Evolutionary conservation across 2,329 filamentous ascomycete genomes (phyloP), one percentile per base, ranked within the genome.

Genomic region (Fonsecaea monophora): DNA sequence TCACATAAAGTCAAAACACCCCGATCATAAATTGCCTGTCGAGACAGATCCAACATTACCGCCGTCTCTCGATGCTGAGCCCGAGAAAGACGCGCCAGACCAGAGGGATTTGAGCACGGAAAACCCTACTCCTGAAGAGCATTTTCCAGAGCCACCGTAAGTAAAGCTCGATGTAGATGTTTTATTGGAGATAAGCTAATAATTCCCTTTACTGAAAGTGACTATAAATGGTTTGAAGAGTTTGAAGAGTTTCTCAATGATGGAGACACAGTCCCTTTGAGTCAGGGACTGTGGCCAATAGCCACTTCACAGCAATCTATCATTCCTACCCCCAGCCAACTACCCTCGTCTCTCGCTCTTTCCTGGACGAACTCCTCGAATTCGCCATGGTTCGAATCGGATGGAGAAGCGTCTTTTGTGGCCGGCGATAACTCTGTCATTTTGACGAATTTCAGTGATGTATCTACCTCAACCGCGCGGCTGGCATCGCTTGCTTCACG

Each of bases 371-470:
- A 15, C 34, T 34, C 35, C 4, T 60, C 60, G 3, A 37, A 45
- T 37, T 54, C 50, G 12, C 35, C 37, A 9, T 53, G 48, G 18
- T 55, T 38, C 35, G 60, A 54, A 54, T 62, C 60, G 8, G 60
- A 62, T 13, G 60, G 60, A 54, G 60, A 62, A 45, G 60, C 60
- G 9, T 62, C 48, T 4, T 62, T 62, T 42, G 48, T 62, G n/a
- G 35, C 38, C 21, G 60, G 50, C 4, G 60, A 62, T 6, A 21
- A 54, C 38, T 18, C 32, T 30, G n/a, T 32, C 9, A n/a, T 18
- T 18, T 50, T 5, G 30, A 21, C 42, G n/a, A 50, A 30, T n/a
- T 38, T 12, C 12, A 35, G 18, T 4, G 42, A 60, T 18, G 37
- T 45, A 21, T 30, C 25, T 10, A 35, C 4, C 15, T 21, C 40